Evolutionary conservation across 176 grass and related monocot species (phyloP), one percentile per base, ranked within the genome.

Genomic region (Urochloa ruziziensis): DNA sequence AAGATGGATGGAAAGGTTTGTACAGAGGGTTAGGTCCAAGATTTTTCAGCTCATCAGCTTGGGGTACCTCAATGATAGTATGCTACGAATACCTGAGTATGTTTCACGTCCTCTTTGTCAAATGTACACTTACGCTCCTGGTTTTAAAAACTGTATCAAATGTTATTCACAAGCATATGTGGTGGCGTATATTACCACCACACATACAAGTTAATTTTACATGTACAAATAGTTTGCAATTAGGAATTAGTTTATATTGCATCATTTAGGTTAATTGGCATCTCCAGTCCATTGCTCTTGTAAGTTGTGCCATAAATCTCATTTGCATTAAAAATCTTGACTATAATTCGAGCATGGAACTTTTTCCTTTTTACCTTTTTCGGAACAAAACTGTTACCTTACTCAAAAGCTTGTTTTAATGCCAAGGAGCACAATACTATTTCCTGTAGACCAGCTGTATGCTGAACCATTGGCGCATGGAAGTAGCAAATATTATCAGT

Each of bases 1-100:
- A 99, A 86, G 93, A 96, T 58, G 93, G 96, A 84, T 99, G 93
- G 93, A 94, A 96, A 83, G 96, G 93, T 66, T 88, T 99, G 27
- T 99, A 99, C 78, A 94, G 93, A 86, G 96, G 96, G 1, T 89
- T 99, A 82, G 96, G 93, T 61, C 93, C 96, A 82, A 91, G 96
- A 24, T 92, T 99, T 85, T 85, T 99, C 87, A 99, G 96, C 88
- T 96, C 92, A 91, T 96, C 96, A 67, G 96, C 93, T 65, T 99
- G 96, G 96, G 96, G 96, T 48, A 99, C 96, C 37, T 85, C 93
- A 42, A 96, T 96, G 96, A 96, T 99, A 53, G 96, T 99, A 83
- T 89, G 93, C 90, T 99, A 99, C 37, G 93, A 99, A 83, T 99
- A 92, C 68, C 60, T 99, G 67, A 99, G 96, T 99, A 99, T 64